A percentile compares a stretch with the other conserved stretches of the same genome.
These are phyloP conservation scores for Melaleuca quinquenervia DNA, from an alignment of 345 rosid species.

Conservation along the genomic window DNA sequence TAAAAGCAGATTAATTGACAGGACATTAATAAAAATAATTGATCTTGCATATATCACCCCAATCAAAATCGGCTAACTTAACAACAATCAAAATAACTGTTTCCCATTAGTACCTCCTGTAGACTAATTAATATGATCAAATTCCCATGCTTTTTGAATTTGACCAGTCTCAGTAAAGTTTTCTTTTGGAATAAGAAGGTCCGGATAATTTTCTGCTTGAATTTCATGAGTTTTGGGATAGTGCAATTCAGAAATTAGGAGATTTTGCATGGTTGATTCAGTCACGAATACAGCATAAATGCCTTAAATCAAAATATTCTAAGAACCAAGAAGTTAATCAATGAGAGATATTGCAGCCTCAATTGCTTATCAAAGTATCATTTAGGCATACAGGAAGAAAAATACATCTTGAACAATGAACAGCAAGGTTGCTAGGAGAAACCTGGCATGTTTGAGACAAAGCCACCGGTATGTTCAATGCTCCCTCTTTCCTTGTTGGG, in stretches of 20 bases:
- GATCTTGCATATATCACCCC: background rate
- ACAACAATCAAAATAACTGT: background rate
- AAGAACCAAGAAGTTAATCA: background rate
- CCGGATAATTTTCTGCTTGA: background rate
- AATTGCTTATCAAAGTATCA: background rate
- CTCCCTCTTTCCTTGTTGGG: slow-evolving; percentile 53
- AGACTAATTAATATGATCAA: background rate
- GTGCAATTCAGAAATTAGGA: background rate
- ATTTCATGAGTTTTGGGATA: background rate
- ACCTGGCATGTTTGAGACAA: slow-evolving; percentile 82
- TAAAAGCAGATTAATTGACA: background rate
- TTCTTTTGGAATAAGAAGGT: background rate
- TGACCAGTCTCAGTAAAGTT: background rate
- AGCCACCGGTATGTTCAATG: slow-evolving; percentile 56
- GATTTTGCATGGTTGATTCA: background rate
- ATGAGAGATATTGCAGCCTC: background rate
- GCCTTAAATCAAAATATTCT: background rate
- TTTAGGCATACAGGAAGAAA: background rate
- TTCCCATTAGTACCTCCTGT: background rate
- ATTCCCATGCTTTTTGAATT: background rate
- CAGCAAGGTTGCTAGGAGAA: background rate
- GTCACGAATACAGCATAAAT: background rate
- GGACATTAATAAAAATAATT: background rate
- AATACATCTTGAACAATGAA: background rate
- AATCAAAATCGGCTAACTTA: background rate